Evolutionary conservation across 208 protist genomes (phyloP).

Genomic region (Acanthamoeba triangularis): DNA sequence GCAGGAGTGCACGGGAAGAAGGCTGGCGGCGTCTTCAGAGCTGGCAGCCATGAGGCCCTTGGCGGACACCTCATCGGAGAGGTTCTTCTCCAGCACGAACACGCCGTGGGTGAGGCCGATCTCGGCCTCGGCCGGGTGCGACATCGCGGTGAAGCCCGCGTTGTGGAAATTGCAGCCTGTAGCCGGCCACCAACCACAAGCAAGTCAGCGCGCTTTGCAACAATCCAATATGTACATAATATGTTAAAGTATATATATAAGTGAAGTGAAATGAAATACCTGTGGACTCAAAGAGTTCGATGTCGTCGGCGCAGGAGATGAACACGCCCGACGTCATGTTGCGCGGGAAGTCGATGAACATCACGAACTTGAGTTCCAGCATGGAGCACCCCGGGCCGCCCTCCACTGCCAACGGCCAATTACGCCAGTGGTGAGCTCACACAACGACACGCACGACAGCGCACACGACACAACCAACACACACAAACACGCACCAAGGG

Average conservation of each 20-base stretch:
- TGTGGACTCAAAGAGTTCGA: conserved; percentile 82
- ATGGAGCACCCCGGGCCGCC: conserved; percentile 69
- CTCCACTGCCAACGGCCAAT: not conserved
- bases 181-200: not conserved
- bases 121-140: conserved; percentile 78
- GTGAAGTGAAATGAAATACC: not conserved
- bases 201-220: not conserved
- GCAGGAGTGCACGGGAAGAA: conserved; percentile 17
- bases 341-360: conserved; percentile 82
- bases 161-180: conserved; percentile 30
- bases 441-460: not conserved
- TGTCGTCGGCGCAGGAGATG: conserved; percentile 84
- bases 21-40: too few species aligned
- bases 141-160: conserved; percentile 79
- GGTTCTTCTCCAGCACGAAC: conserved; percentile 78
- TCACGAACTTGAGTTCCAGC: conserved; percentile 84
- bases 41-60: not conserved
- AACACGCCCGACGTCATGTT: conserved; percentile 82
- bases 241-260: not conserved
- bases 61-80: conserved; percentile 12
- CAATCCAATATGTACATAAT: not conserved
- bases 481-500: not conserved
- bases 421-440: not conserved
- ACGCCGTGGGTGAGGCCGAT: conserved; percentile 82
- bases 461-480: not conserved